Evolutionary conservation across 169 alveolate species (phyloP).

Genomic region (Gregarina niphandrodes): DNA sequence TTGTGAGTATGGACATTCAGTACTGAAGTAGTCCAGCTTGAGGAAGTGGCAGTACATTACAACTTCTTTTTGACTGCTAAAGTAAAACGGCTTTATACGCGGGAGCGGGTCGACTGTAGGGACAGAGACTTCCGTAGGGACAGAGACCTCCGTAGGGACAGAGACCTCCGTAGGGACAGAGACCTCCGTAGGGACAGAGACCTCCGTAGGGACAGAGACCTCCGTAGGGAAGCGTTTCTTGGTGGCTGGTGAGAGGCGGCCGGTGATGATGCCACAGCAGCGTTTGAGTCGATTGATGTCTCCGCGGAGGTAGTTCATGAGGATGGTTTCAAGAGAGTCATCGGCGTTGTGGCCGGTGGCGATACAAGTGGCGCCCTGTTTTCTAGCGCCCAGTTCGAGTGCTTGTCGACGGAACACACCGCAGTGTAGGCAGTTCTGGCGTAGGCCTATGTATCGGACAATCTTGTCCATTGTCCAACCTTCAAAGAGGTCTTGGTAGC

Average conservation of each 20-base stretch:
- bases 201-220: background rate
- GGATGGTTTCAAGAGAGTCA: constrained; percentile 86
- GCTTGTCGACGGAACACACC: constrained; percentile 91
- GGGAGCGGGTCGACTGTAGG: no score
- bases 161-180: background rate
- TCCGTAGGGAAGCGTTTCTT: background rate
- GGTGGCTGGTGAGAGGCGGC: constrained; percentile 1
- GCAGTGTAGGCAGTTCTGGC: constrained; percentile 69
- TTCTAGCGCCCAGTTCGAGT: constrained; percentile 73
- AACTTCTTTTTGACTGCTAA: constrained; percentile 79
- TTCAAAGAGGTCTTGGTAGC: no score
- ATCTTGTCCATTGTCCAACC: constrained; percentile 90
- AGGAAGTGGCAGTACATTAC: constrained; percentile 80
- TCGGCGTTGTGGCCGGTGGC: constrained; percentile 96
- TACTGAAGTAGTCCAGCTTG: constrained; percentile 72
- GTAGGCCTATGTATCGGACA: constrained; percentile 60
- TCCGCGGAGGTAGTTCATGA: constrained; percentile 81
- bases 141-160: background rate
- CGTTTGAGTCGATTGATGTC: constrained; percentile 68
- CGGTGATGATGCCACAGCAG: constrained; percentile 43
- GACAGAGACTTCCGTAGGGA: background rate
- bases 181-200: background rate
- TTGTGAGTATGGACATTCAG: constrained; percentile 87
- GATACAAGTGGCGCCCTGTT: constrained; percentile 61
- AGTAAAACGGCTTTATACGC: constrained; percentile 84